Conservation (phyloP, 1,284 basidiomycete species). For the Athelia psychrophila region DNA sequence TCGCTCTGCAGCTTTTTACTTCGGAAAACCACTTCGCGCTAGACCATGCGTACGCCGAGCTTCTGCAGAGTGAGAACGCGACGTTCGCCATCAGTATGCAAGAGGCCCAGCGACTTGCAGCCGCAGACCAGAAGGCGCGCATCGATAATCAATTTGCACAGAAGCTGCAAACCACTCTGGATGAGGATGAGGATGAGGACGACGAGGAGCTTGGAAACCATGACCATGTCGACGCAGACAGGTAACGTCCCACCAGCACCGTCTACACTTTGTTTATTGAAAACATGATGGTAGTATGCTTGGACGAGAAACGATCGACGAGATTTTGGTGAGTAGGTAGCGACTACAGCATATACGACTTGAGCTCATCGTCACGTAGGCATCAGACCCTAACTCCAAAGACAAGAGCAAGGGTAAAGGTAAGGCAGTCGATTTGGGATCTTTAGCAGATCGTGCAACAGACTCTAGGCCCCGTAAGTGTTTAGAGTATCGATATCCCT, state of each 20-base stretch:
- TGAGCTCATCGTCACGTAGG: slow-evolving; percentile 18
- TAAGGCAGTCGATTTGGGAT: slow-evolving; percentile 5
- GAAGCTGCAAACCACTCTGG: slow-evolving; percentile 29
- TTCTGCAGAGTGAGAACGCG: background rate
- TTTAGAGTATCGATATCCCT: too few species aligned
- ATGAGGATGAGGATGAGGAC: slow-evolving; percentile 22
- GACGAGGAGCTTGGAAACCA: slow-evolving; percentile 1
- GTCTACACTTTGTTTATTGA: background rate
- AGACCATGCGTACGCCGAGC: background rate
- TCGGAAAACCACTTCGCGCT: background rate
- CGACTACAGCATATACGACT: too few species aligned
- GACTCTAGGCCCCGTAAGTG: too few species aligned
- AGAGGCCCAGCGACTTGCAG: slow-evolving; percentile 33
- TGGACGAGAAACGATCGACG: slow-evolving; percentile 23
- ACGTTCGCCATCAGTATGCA: background rate
- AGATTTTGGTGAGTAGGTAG: slow-evolving; percentile 22
- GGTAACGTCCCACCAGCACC: slow-evolving; percentile 12
- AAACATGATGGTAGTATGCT: slow-evolving; percentile 18
- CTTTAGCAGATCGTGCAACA: too few species aligned
- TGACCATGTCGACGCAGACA: slow-evolving; percentile 24
- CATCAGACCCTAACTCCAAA: slow-evolving; percentile 29
- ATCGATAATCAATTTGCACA: slow-evolving; percentile 37
- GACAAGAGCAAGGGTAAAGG: slow-evolving; percentile 24
- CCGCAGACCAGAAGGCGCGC: slow-evolving; percentile 33
- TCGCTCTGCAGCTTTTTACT: background rate